A percentile compares a stretch with the other conserved stretches of the same genome.
Conservation (phyloP, 352 stramenopile genomes). For the Phytophthora litchii region DNA sequence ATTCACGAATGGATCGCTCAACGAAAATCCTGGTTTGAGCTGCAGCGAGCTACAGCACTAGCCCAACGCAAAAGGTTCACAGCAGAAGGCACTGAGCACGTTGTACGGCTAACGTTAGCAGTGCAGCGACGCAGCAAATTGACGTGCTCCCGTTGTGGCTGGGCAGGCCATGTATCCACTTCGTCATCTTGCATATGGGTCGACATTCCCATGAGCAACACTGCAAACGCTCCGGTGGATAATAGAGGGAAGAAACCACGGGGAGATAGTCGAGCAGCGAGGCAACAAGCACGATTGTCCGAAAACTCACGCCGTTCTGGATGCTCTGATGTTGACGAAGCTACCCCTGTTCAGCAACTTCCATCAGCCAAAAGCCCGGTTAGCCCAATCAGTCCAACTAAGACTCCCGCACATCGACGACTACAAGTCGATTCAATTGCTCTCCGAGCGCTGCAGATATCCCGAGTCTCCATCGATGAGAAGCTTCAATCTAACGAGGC, state of each 20-base stretch:
- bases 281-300: conserved; percentile 8
- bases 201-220: conserved; percentile 8
- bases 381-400: conserved; percentile 4
- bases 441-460: conserved; percentile 30
- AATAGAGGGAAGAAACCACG: conserved; percentile 9
- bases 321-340: conserved; percentile 1
- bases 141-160: conserved; percentile 60
- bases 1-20: conserved; percentile 48
- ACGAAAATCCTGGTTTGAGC: conserved; percentile 60
- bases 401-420: conserved; percentile 12
- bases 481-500: neutral
- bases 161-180: conserved; percentile 55
- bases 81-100: conserved; percentile 29
- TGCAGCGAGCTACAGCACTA: conserved; percentile 58
- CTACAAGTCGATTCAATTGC: conserved; percentile 30
- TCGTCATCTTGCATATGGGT: conserved; percentile 47
- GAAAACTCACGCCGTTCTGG: conserved; percentile 2
- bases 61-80: conserved; percentile 57
- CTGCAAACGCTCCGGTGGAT: conserved; percentile 2
- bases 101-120: conserved; percentile 39
- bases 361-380: conserved; percentile 5
- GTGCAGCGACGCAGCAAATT: conserved; percentile 56
- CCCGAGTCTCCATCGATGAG: conserved; percentile 8
- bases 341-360: conserved; percentile 5
- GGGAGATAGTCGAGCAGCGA: conserved; percentile 10